Evolutionary conservation across 78 protist genomes (phyloP).

Genomic region (Dictyostelium capitatum): DNA sequence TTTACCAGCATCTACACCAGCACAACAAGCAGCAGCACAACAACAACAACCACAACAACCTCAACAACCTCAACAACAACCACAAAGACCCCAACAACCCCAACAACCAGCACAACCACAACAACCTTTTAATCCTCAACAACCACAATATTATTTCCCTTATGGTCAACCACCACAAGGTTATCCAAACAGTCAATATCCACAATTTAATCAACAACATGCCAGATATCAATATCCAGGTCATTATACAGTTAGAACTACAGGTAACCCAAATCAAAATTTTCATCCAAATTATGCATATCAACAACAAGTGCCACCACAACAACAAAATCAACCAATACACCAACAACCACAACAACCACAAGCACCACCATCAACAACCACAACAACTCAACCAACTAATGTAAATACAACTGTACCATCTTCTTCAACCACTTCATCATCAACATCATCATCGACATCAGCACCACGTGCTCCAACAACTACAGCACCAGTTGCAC

Average conservation of each 20-base stretch:
- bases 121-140: not conserved
- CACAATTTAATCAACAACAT: constrained; percentile 40
- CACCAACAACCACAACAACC: not conserved
- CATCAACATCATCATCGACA: not conserved
- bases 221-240: constrained; percentile 46
- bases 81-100: constrained; percentile 5
- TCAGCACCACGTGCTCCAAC: not conserved
- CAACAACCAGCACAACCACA: constrained; percentile 13
- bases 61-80: constrained; percentile 9
- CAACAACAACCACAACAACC: not conserved
- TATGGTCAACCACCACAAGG: not conserved
- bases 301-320: not conserved
- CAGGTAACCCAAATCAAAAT: not conserved
- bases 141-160: constrained; percentile 2
- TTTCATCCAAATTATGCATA: not conserved
- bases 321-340: not conserved
- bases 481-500: not conserved
- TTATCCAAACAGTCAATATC: not conserved
- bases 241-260: constrained; percentile 3
- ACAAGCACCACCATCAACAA: not conserved
- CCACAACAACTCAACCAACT: not conserved
- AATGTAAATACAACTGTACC: not conserved
- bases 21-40: not conserved
- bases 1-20: constrained; percentile 25
- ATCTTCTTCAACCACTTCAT: not conserved